Conservation (phyloP, 192 early-diverging fungal species). For the Backusella tuberculispora region DNA sequence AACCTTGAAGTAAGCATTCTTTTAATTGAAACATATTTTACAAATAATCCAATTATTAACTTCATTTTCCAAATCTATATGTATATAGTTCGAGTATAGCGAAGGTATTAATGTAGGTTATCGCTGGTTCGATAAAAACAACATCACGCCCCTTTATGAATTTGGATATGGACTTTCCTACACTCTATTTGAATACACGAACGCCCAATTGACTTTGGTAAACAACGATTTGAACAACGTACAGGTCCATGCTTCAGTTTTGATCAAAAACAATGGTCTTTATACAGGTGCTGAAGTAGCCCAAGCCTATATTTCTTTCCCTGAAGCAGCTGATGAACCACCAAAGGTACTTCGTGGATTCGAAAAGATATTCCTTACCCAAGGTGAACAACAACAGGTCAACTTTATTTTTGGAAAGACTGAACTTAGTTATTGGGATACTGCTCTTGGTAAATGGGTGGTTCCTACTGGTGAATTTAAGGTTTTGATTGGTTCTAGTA, state of each 20-base stretch:
- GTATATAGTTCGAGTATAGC: conserved; percentile 50
- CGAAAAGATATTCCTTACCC: conserved; percentile 35
- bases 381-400: conserved; percentile 30
- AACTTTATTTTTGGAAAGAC: conserved; percentile 40
- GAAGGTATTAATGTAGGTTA: conserved; percentile 64
- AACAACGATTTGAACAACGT: conserved; percentile 1
- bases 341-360: conserved; percentile 42
- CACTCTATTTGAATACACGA: conserved; percentile 56
- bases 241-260: conserved; percentile 36
- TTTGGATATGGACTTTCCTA: conserved; percentile 73
- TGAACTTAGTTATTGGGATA: conserved; percentile 55
- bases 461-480: conserved; percentile 13
- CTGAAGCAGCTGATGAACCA: conserved; percentile 47
- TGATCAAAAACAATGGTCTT: conserved; percentile 38
- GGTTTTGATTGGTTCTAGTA: conserved; percentile 20
- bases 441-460: conserved; percentile 11
- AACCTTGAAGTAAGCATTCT: conserved; percentile 15
- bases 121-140: conserved; percentile 48
- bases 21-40: background rate
- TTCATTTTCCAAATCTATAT: background rate
- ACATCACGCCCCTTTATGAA: conserved; percentile 51
- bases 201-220: conserved; percentile 20
- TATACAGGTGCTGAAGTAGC: conserved; percentile 38
- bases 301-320: conserved; percentile 44
- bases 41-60: background rate